Percentiles rank a stretch among this genome's conserved stretches.
Conservation (phyloP, 805 yeast genomes). For the Limtongozyma cylindracea region DNA sequence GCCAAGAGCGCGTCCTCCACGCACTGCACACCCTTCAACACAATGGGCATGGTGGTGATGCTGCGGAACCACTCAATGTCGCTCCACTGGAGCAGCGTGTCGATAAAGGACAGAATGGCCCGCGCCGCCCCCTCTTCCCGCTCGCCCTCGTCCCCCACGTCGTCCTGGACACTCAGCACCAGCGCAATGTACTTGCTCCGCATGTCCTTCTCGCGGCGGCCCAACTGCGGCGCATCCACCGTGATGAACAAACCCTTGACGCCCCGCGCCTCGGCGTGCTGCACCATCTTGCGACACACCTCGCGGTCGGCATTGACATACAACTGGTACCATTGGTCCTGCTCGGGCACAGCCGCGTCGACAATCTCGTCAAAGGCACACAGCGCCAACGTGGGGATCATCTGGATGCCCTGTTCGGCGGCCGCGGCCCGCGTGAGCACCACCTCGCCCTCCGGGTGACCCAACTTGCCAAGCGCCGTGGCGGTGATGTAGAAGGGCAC, state of each 20-base stretch:
- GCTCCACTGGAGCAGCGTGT: slow-evolving; percentile 12
- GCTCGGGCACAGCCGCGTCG: slow-evolving; percentile 36
- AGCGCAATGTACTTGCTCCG: slow-evolving; percentile 18
- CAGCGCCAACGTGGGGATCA: slow-evolving; percentile 84
- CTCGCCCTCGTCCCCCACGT: slow-evolving; percentile 25
- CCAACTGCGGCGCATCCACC: slow-evolving; percentile 82
- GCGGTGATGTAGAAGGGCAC: slow-evolving; percentile 83
- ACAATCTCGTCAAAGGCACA: slow-evolving; percentile 72
- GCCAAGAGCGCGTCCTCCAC: slow-evolving; percentile 41
- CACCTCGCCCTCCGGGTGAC: slow-evolving; percentile 83
- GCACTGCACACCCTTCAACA: slow-evolving; percentile 46
- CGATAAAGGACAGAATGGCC: slow-evolving; percentile 61
- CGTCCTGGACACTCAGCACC: slow-evolving; percentile 6
- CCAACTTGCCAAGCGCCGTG: slow-evolving; percentile 78
- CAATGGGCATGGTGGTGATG: slow-evolving; percentile 16
- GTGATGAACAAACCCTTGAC: slow-evolving; percentile 69
- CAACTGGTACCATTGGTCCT: slow-evolving; percentile 73
- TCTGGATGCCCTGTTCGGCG: slow-evolving; percentile 45
- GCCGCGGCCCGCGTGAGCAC: slow-evolving; percentile 71
- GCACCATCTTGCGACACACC: slow-evolving; percentile 32
- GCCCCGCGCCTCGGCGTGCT: slow-evolving; percentile 33
- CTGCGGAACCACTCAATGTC: slow-evolving; percentile 14
- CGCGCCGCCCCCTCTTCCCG: slow-evolving; percentile 58
- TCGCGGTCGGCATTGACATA: slow-evolving; percentile 54
- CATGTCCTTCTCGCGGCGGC: slow-evolving; percentile 78